Percentiles rank a stretch among this genome's conserved stretches.
Conservation (phyloP, 129 eudicot species). For the Chrysanthemum lavandulifolium region DNA sequence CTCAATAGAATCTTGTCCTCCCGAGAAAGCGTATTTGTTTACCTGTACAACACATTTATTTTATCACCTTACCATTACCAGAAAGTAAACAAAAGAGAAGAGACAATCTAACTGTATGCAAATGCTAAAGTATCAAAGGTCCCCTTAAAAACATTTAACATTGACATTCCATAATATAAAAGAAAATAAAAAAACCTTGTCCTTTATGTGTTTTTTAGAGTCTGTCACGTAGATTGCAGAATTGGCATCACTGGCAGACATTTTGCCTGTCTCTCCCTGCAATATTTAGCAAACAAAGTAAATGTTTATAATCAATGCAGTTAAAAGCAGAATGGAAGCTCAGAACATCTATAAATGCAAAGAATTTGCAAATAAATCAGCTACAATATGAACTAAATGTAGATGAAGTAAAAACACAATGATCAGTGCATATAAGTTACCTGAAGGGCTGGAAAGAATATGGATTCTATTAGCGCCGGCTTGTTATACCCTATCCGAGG, state of each 20-base stretch:
- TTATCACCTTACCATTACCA: background rate
- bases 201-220: constrained; percentile 66
- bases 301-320: background rate
- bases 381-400: too few species aligned
- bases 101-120: background rate
- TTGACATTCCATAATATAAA: background rate
- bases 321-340: background rate
- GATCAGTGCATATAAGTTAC: too few species aligned
- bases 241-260: constrained; percentile 91
- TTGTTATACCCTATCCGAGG: too few species aligned
- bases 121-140: background rate
- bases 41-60: constrained; percentile 42
- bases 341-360: background rate
- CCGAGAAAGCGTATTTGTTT: constrained; percentile 87
- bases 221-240: constrained; percentile 95
- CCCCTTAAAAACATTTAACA: background rate
- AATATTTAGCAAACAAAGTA: constrained; percentile 7
- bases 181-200: constrained; percentile 53
- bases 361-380: constrained; percentile 8
- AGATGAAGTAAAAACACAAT: too few species aligned
- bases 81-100: background rate
- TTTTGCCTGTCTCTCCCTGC: constrained; percentile 93
- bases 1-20: constrained; percentile 87
- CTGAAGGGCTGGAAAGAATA: too few species aligned
- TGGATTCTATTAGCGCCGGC: too few species aligned